Evolutionary conservation across 257 asterid species (phyloP).

Genomic region (Solanum peruvianum): DNA sequence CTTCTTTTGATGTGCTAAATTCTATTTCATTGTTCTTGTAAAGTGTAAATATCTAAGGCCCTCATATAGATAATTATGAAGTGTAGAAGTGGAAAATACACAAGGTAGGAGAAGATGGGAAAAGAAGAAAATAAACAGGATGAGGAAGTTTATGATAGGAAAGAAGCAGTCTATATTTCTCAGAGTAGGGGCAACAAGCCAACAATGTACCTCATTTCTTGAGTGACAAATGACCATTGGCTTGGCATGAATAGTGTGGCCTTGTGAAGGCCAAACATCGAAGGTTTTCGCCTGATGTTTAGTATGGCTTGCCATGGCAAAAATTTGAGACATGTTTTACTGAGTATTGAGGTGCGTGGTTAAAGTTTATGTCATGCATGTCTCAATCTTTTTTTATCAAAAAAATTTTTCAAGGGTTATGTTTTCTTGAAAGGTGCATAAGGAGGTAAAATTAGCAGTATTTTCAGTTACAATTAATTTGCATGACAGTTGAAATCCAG

Average conservation of each 20-base stretch:
- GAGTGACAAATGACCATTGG: background rate
- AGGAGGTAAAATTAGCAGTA: background rate
- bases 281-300: background rate
- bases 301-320: background rate
- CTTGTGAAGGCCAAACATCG: background rate
- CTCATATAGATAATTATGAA: background rate
- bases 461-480: background rate
- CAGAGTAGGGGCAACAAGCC: background rate
- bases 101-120: background rate
- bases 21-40: background rate
- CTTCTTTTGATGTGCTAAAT: constrained; percentile 59
- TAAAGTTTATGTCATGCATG: background rate
- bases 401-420: background rate
- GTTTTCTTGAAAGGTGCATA: background rate
- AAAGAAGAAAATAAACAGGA: too few relatives aligned
- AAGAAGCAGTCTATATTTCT: background rate
- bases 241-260: background rate
- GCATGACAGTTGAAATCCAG: background rate
- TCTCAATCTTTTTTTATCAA: background rate
- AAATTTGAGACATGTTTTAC: background rate
- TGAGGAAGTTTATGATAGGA: background rate
- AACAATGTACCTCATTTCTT: background rate
- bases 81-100: background rate
- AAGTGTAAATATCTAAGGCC: background rate
- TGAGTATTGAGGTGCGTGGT: background rate